These are phyloP conservation scores for Erucastrum elatum DNA, from an alignment of 345 rosid genomes.

Conservation along the genomic window DNA sequence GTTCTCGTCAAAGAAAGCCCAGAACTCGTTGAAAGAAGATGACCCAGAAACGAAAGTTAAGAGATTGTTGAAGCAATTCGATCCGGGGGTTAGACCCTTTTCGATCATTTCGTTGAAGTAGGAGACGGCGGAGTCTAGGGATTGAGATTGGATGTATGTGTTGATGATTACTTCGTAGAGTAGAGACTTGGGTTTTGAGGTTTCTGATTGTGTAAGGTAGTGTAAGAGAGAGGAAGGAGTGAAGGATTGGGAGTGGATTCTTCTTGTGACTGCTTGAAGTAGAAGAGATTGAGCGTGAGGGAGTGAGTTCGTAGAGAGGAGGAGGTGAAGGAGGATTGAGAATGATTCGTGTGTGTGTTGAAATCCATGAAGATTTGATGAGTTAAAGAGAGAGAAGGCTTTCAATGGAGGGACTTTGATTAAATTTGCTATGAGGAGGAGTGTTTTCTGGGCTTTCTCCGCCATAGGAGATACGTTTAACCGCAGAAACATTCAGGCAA, in stretches of 20 bases:
- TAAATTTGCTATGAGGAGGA: constrained; percentile 41
- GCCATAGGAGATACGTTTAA: constrained; percentile 23
- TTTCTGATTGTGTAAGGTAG: constrained; percentile 37
- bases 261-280: constrained; percentile 49
- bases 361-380: constrained; percentile 40
- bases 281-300: constrained; percentile 54
- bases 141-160: constrained; percentile 50
- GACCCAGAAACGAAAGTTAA: constrained; percentile 46
- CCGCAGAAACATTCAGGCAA: not conserved
- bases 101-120: constrained; percentile 54
- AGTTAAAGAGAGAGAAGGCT: constrained; percentile 49
- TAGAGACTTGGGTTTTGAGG: constrained; percentile 20
- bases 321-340: constrained; percentile 44
- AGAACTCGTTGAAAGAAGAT: constrained; percentile 44
- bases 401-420: constrained; percentile 56
- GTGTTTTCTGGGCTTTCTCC: constrained; percentile 33
- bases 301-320: constrained; percentile 44
- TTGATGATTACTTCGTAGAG: constrained; percentile 56
- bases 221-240: constrained; percentile 49
- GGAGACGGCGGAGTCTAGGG: constrained; percentile 43
- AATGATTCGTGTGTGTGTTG: constrained; percentile 58
- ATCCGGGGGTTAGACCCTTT: constrained; percentile 45
- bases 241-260: constrained; percentile 49
- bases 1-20: constrained; percentile 45
- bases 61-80: constrained; percentile 51